Base-by-base conservation (phyloP, 179 eudicot genomes). In the Spergularia azorica region DNA sequence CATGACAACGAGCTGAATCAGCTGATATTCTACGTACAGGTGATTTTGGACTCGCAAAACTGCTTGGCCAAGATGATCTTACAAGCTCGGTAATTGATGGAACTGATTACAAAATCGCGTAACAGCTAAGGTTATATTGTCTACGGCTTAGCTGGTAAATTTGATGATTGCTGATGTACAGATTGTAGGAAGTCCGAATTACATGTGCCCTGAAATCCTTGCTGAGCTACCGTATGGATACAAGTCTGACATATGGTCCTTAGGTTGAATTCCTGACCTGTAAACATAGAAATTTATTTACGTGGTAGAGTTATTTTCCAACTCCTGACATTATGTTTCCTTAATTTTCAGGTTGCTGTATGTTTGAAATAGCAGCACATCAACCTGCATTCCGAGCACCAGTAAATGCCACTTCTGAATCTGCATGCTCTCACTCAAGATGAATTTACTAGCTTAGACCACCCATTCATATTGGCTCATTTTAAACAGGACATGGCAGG, bases 181-280 rank as follows among this genome's bases (percentile, higher is more conserved):
- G 98, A 90, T 91, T 64, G 96, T 91, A 39, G 97, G 98, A 39
- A 92, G 97, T 79, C 95, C 97, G 50, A 94, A 89, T 69, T 88
- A 89, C 84, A 92, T 90, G 98, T 92, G 98, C 77, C 98, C 98
- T 50, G 98, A 94, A 87, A 94, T 92, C 76, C 94, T 94, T 65
- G 88, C 93, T 4, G 90, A 91, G 82, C 87, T 91, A 65, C 96
- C 98, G 2, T 95, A 91, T 72, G 98, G 98, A 63, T 95, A 95
- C 84, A 95, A 95, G 84, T 95, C 98, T 66, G 98, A 95, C 82
- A 95, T 93, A 74, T 95, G 98, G 98, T 94, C 97, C 18, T 84
- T 94, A 73, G 97, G 96, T 91, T 72, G 32, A 80, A 67, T 20
- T 38, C 20, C 7, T 39, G 50, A n/a, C 50, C 15, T 26, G 32